A percentile compares a stretch with the other conserved stretches of the same genome.
These are phyloP conservation scores for Paraconiothyrium sp. DNA, from an alignment of 2,329 filamentous ascomycete genomes.

Conservation along the genomic window DNA sequence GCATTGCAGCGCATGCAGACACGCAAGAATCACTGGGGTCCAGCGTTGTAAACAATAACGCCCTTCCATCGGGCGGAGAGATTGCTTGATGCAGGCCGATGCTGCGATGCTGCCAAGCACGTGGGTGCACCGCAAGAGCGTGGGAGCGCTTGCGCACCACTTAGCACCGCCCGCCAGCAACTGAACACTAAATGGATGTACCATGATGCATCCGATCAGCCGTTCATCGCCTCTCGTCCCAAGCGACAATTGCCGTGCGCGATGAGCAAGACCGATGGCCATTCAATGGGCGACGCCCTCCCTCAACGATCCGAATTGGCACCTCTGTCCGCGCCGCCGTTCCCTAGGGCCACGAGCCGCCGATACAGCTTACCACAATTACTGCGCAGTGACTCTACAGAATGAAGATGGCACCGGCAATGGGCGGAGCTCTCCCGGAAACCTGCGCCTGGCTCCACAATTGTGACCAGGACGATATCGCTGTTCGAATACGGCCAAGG, in stretches of 20 bases:
- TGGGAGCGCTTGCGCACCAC: not conserved
- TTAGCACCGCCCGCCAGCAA: not conserved
- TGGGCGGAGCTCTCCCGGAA: conserved; percentile 35
- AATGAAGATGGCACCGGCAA: conserved; percentile 25
- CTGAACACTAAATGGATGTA: not conserved
- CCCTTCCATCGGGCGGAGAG: not conserved
- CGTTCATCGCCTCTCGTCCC: not conserved
- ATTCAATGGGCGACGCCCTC: conserved; percentile 34
- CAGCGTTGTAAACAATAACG: not conserved
- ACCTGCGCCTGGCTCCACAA: conserved; percentile 24
- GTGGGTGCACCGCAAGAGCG: not conserved
- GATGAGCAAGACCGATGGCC: conserved; percentile 14
- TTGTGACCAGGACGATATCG: conserved; percentile 25
- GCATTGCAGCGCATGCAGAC: not conserved
- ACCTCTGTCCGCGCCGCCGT: conserved; percentile 25
- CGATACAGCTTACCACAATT: conserved; percentile 22
- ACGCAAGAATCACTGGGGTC: not conserved
- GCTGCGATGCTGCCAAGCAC: not conserved
- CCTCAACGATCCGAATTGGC: conserved; percentile 34
- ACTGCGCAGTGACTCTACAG: conserved; percentile 28
- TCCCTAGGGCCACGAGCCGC: conserved; percentile 14
- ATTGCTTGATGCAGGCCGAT: not conserved
- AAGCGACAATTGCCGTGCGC: not conserved
- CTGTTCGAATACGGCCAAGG: conserved; percentile 32
- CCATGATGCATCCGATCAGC: not conserved